Base-by-base conservation (phyloP, 1,284 basidiomycete genomes). In the Tetrapyrgos nigripes region DNA sequence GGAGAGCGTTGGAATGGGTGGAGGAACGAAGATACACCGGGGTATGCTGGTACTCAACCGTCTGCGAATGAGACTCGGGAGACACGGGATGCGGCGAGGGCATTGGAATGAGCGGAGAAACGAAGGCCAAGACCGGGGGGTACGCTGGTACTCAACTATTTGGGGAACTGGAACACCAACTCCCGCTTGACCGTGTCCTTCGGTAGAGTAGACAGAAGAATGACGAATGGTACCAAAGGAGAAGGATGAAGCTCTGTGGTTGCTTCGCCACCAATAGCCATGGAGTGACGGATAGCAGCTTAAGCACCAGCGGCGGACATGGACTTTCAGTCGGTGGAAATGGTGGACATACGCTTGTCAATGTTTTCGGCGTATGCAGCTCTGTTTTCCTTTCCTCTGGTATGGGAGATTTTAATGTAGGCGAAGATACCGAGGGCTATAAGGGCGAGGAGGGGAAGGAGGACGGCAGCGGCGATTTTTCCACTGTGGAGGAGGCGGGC, bases 301-400 rank as follows among this genome's bases (percentile, higher is more conserved):
- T 80, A 79, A 1, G 91, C 91, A 53, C 90, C 92, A 2, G 84
- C 87, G 10, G 83, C 79, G 3, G 89, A 86, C 68, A 94, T 87
- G 35, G 83, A 80, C 69, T 86, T 87, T 92, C 92, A 94, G 88
- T n/a, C n/a, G n/a, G n/a, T n/a, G n/a, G n/a, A n/a, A n/a, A n/a
- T n/a, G n/a, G n/a, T n/a, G n/a, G n/a, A 88, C 93, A 94, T 93
- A 69, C 93, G 87, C 76, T 87, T 85, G 79, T 94, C 88, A 73
- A 96, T 74, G 29, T 78, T 80, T 71, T 87, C 81, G 43, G 84
- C 88, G 83, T 88, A 95, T 49, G 83, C 80, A 73, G 82, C 84
- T 65, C 86, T 79, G 72, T 91, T 85, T 61, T 86, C 80, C 57
- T 78, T 77, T 62, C 83, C 82, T 66, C 79, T 85, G 29, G 73